Conservation (phyloP, 495 filamentous ascomycete species). For the Mycothermus thermophilus region DNA sequence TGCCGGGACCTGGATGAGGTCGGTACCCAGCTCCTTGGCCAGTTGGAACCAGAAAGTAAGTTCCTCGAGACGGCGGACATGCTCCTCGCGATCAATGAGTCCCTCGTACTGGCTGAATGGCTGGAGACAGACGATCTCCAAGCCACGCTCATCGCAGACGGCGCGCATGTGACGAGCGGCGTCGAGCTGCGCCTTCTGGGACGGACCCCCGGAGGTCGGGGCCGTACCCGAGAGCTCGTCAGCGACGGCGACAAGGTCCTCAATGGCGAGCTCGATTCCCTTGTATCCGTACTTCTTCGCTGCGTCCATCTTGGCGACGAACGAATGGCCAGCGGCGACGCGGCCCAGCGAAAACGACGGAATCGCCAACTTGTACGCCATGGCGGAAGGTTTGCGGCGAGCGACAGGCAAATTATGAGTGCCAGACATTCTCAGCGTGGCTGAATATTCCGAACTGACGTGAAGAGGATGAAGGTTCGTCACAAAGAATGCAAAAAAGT, state of each 20-base stretch:
- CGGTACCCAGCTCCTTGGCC: conserved; percentile 47
- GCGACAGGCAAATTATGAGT: not conserved
- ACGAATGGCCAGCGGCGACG: conserved; percentile 37
- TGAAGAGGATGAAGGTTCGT: not conserved
- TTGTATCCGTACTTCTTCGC: conserved; percentile 51
- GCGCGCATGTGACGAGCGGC: conserved; percentile 43
- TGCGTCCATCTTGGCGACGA: conserved; percentile 50
- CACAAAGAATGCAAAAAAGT: not conserved
- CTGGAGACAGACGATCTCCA: conserved; percentile 59
- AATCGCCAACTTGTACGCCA: conserved; percentile 38
- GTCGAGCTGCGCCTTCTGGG: conserved; percentile 33
- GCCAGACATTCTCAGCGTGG: not conserved
- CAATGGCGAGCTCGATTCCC: conserved; percentile 68
- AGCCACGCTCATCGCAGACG: conserved; percentile 42
- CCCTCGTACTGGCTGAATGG: conserved; percentile 74
- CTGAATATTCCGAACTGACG: too few relatives aligned
- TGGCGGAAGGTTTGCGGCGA: conserved; percentile 1
- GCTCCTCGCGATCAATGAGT: conserved; percentile 47
- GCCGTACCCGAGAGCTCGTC: conserved; percentile 10
- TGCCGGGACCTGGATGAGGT: conserved; percentile 61
- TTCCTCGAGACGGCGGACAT: conserved; percentile 45
- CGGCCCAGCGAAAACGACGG: conserved; percentile 64
- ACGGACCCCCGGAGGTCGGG: conserved; percentile 15
- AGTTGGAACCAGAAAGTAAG: conserved; percentile 56
- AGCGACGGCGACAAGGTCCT: conserved; percentile 58